Evolutionary conservation across 345 rosid genomes (phyloP).

Genomic region (Conringia planisiliqua): DNA sequence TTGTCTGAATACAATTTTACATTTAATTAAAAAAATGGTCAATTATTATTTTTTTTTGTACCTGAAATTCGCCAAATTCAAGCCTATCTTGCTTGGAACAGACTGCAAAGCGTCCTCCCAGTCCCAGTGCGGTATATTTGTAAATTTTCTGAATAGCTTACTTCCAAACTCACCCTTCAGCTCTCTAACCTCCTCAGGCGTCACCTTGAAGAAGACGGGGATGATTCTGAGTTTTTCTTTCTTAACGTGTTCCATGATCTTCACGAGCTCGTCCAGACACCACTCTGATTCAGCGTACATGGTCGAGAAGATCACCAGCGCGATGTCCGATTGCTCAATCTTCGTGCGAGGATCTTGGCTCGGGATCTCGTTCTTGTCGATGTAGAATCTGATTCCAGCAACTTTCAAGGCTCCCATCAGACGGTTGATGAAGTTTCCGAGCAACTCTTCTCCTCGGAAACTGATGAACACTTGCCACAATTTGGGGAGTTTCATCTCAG

Average conservation of each 20-base stretch:
- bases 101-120: not conserved
- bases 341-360: not conserved
- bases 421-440: not conserved
- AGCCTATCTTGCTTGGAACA: not conserved
- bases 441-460: not conserved
- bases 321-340: not conserved
- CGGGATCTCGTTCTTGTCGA: not conserved
- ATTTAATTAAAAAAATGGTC: no score
- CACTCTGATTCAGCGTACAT: not conserved
- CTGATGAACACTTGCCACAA: constrained; percentile 11
- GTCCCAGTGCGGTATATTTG: not conserved
- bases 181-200: not conserved
- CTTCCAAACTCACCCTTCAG: not conserved
- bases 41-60: not conserved
- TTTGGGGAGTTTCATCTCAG: not conserved
- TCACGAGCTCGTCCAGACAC: constrained; percentile 4
- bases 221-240: not conserved
- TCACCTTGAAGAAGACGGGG: not conserved
- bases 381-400: not conserved
- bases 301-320: not conserved
- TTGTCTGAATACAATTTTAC: no score
- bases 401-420: not conserved
- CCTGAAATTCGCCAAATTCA: not conserved
- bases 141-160: not conserved
- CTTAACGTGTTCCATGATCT: not conserved